Evolutionary conservation across 805 yeast genomes (phyloP), one percentile per base, ranked within the genome.

Genomic region (Ogataea pignaliae): DNA sequence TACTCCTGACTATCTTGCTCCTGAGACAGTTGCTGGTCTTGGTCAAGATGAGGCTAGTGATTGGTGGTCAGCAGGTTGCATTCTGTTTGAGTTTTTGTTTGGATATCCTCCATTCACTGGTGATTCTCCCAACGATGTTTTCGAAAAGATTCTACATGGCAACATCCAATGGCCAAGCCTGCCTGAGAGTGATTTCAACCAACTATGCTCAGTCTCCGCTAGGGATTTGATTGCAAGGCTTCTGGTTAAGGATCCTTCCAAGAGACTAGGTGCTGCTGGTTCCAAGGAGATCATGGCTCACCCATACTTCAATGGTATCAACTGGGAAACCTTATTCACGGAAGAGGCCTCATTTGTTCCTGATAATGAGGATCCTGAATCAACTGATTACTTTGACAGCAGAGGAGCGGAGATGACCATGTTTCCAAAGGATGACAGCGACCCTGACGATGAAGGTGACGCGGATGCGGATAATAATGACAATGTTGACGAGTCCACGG

Each of bases 1-100:
- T 0, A 93, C 99, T 0, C 99, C 99, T 0, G 99, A 93, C 61
- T 93, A 93, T 63, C 74, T 95, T 34, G 95, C 99, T 0, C 99
- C 99, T 0, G 99, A 93, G 60, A 90, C 97, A 0, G 88, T 93
- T 48, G 71, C 76, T 35, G 98, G 97, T 34, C 71, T 75, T 1
- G 84, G 86, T 0, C 97, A 91, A 60, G 86, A 82, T 48, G 89
- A 81, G 50, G 77, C 82, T 50, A 81, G 91, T n/a, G 97, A 90
- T 67, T 90, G 99, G 99, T 93, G 99, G 99, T 88, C 98, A 2
- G 78, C 91, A 30, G 99, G 99, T 0, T 91, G 98, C 63, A 88
- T 93, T 11, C 65, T 91, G 44, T 93, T 91, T 69, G 99, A 93
- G 65, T 84, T 93, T 59, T 59, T 88, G 34, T 86, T 84, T 61